A percentile compares a stretch with the other conserved stretches of the same genome.
Evolutionary conservation across 1,284 basidiomycete species (phyloP).

Genomic region (Peniophora sp.): DNA sequence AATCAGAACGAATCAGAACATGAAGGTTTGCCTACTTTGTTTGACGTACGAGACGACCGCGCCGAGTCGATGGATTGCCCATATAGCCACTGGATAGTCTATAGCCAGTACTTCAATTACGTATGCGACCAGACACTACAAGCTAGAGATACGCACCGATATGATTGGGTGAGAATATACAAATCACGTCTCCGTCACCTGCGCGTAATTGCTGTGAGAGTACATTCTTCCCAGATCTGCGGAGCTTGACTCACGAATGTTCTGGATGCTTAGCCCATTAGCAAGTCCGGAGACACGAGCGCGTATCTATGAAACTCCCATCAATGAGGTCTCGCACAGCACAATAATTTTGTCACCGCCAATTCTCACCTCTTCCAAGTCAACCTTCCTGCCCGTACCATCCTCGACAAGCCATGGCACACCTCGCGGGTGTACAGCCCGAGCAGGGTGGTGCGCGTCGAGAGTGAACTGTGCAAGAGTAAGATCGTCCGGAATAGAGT

Average conservation of each 20-base stretch:
- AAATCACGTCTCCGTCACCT: conserved; percentile 32
- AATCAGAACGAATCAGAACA: conserved; percentile 1
- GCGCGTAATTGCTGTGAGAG: too few relatives aligned
- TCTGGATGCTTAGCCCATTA: conserved; percentile 47
- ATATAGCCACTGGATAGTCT: conserved; percentile 70
- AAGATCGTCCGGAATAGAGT: conserved; percentile 59
- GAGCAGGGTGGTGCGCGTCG: conserved; percentile 39
- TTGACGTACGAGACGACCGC: conserved; percentile 39
- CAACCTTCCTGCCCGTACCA: conserved; percentile 37
- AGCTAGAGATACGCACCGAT: conserved; percentile 46
- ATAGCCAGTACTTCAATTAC: conserved; percentile 2
- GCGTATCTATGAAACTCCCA: conserved; percentile 26
- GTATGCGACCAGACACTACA: too few relatives aligned
- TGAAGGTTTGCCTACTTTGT: conserved; percentile 34
- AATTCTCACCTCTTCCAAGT: conserved; percentile 40
- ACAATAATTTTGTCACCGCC: background rate
- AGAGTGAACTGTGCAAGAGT: conserved; percentile 72
- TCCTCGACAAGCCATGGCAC: conserved; percentile 65
- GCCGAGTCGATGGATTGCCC: conserved; percentile 71
- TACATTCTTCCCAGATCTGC: background rate
- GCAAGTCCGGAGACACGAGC: conserved; percentile 52
- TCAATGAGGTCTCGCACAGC: background rate
- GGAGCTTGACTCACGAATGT: conserved; percentile 23
- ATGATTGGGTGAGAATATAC: conserved; percentile 63
- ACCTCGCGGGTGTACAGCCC: conserved; percentile 35